A percentile compares a stretch with the other conserved stretches of the same genome.
These are phyloP conservation scores for Psilocybe tampanensis DNA, from an alignment of 768 basidiomycete genomes.

Conservation along the genomic window DNA sequence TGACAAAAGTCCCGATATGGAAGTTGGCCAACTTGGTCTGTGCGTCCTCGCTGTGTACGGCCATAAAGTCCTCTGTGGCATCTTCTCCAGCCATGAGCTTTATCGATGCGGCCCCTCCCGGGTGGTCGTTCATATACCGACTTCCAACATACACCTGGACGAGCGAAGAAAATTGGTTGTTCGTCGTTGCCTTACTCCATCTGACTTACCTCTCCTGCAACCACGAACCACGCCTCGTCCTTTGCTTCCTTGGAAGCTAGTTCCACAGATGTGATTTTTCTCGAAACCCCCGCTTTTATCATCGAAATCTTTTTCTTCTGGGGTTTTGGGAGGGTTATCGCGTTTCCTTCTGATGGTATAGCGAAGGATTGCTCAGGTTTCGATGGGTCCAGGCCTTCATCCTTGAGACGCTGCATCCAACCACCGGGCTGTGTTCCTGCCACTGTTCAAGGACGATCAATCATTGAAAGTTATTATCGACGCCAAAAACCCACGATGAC, in stretches of 20 bases:
- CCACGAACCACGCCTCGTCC: constrained; percentile 50
- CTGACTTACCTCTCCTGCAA: constrained; percentile 43
- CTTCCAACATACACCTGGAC: constrained; percentile 52
- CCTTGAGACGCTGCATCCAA: constrained; percentile 66
- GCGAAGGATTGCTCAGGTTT: constrained; percentile 38
- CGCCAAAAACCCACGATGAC: not conserved
- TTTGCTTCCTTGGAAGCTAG: constrained; percentile 37
- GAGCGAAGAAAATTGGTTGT: not conserved
- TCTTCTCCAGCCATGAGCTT: constrained; percentile 58
- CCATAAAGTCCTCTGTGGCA: constrained; percentile 65
- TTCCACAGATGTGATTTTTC: constrained; percentile 47
- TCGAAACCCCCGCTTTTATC: constrained; percentile 45
- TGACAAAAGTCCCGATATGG: constrained; percentile 53
- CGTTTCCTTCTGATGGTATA: not conserved
- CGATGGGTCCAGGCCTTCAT: constrained; percentile 42
- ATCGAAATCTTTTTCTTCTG: constrained; percentile 35
- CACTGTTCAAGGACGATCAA: constrained; percentile 20
- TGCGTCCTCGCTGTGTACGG: constrained; percentile 60
- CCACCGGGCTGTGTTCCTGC: constrained; percentile 49
- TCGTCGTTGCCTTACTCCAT: not conserved
- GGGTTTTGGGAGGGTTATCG: not conserved
- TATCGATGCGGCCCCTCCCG: constrained; percentile 60
- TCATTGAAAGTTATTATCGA: not conserved
- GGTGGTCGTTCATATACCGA: constrained; percentile 54
- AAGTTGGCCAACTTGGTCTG: constrained; percentile 47